Conservation (phyloP, 2,329 filamentous ascomycete genomes). For the Aureobasidium vineae region DNA sequence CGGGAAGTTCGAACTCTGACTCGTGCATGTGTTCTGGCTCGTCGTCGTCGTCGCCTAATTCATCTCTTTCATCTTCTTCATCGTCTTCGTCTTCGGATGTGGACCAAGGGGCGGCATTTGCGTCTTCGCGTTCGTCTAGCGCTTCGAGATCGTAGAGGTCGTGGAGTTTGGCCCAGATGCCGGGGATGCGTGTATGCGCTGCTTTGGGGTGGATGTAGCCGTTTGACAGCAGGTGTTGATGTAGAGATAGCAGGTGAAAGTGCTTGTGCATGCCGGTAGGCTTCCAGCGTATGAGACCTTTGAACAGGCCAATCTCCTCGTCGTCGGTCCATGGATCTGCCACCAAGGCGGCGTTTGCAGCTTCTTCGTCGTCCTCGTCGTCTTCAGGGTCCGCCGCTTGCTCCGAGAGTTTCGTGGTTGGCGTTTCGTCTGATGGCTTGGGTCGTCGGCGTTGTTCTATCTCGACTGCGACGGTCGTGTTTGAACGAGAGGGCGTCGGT, state of each 20-base stretch:
- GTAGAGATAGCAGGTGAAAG: slow-evolving; percentile 83
- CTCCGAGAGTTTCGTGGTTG: neutral
- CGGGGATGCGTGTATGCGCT: slow-evolving; percentile 79
- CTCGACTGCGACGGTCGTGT: slow-evolving; percentile 36
- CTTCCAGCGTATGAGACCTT: slow-evolving; percentile 91
- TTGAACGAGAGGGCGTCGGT: slow-evolving; percentile 38
- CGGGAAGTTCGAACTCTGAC: slow-evolving; percentile 45
- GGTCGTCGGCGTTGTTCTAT: slow-evolving; percentile 20
- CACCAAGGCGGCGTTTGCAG: slow-evolving; percentile 39
- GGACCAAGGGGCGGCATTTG: slow-evolving; percentile 47
- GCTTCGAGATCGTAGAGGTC: slow-evolving; percentile 81
- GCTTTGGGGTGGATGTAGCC: slow-evolving; percentile 38
- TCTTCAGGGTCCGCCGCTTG: neutral
- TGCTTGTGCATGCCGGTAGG: slow-evolving; percentile 96
- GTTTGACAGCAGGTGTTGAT: slow-evolving; percentile 37
- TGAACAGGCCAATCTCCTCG: slow-evolving; percentile 88
- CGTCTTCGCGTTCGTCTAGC: slow-evolving; percentile 77
- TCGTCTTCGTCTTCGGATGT: slow-evolving; percentile 47
- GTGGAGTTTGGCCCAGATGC: slow-evolving; percentile 86
- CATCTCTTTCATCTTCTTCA: slow-evolving; percentile 46
- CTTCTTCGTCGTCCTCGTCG: slow-evolving; percentile 2
- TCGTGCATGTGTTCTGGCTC: slow-evolving; percentile 31
- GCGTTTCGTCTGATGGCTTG: neutral
- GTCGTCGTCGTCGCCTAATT: slow-evolving; percentile 44
- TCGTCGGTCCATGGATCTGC: slow-evolving; percentile 91